Base-by-base conservation (phyloP, 2,329 filamentous ascomycete species). In the Aspergillus amoenus region DNA sequence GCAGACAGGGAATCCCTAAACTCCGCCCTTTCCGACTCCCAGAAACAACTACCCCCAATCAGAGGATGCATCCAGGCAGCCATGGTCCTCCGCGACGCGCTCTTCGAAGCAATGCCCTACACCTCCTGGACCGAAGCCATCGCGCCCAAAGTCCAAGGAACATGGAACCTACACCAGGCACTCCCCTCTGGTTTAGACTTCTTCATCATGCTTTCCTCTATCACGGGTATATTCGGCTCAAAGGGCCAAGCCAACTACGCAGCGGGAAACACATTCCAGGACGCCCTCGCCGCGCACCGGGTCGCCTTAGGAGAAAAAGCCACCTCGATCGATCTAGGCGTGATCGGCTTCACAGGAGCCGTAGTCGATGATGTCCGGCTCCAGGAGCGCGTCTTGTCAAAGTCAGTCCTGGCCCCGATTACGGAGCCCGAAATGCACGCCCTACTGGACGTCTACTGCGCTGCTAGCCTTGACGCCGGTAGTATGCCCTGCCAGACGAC, bases 161-260 rank as follows among this genome's bases (percentile, higher is more conserved):
- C 70, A 1, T 66, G 65, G 60, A 72, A 73, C 54, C 61, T 76
- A 9, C 66, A 71, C 57, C n/a, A 57, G 7, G 37, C 56, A 9
- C 46, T 69, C 11, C 59, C 40, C 8, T 11, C 24, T 9, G 61
- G 76, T 4, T 62, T 79, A 5, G 72, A 76, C 46, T 79, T 78
- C 62, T 78, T 78, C 57, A 61, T 77, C 49, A 68, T 75, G 58
- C 64, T 78, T 1, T 76, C 74, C 1, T 79, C 77, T 0, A 61
- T 73, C 1, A 71, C 74, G 18, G 75, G 74, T 2, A 66, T 82
- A 9, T 67, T 79, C 8, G 80, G 81, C 5, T 79, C 79, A 49
- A 62, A 73, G 2, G 74, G 77, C 3, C 71, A 83, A 55, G 71
- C 78, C 12, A 80, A 78, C 55, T 79, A 79, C 57, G 68, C 73